These are phyloP conservation scores for Phytophthora crassamura DNA, from an alignment of 352 stramenopile genomes.

Conservation along the genomic window DNA sequence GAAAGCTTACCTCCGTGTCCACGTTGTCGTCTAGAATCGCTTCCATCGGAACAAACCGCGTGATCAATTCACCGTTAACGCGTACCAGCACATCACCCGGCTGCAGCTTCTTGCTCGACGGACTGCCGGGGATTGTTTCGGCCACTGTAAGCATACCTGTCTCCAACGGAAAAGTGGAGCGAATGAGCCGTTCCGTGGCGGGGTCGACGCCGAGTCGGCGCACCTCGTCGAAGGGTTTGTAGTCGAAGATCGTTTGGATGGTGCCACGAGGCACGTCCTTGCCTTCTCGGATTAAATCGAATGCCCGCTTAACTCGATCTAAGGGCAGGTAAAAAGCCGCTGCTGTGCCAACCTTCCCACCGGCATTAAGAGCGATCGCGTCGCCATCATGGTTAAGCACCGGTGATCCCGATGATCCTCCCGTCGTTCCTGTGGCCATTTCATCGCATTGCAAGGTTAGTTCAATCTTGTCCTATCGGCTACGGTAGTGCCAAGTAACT, in stretches of 20 bases:
- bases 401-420: constrained; percentile 89
- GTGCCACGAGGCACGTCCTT: constrained; percentile 83
- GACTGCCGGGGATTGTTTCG: constrained; percentile 84
- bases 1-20: constrained; percentile 52
- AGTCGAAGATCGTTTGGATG: constrained; percentile 90
- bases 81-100: constrained; percentile 91
- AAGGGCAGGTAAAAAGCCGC: constrained; percentile 93
- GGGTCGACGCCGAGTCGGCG: constrained; percentile 79
- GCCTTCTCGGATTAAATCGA: constrained; percentile 80
- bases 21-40: constrained; percentile 83
- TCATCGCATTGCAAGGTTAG: neutral
- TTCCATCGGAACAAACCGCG: constrained; percentile 90
- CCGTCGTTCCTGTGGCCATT: constrained; percentile 38
- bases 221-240: constrained; percentile 93
- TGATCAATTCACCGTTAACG: constrained; percentile 83
- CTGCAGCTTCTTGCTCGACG: constrained; percentile 81
- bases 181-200: constrained; percentile 80
- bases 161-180: constrained; percentile 79
- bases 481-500: neutral
- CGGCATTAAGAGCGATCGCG: constrained; percentile 92
- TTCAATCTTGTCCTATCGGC: too few species aligned
- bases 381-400: constrained; percentile 90
- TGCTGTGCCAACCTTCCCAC: constrained; percentile 86
- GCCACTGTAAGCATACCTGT: constrained; percentile 93
- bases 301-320: constrained; percentile 87